Evolutionary conservation across 305 asterid genomes (phyloP).

Genomic region (Rubia tinctorum): DNA sequence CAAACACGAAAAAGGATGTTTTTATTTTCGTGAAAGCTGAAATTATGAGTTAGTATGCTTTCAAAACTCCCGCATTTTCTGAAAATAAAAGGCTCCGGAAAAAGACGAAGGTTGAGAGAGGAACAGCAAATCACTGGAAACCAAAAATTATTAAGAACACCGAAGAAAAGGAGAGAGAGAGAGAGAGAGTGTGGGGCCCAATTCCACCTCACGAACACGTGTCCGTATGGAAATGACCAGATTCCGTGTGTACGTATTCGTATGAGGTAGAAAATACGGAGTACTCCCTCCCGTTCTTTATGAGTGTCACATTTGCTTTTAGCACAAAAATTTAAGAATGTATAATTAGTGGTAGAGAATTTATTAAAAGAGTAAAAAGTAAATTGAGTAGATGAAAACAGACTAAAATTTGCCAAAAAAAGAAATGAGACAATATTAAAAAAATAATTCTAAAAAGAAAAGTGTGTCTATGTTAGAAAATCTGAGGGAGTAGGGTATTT

Average conservation of each 20-base stretch:
- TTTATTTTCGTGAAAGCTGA: neutral
- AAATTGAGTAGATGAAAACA: no score
- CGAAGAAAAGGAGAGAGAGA: slow-evolving; percentile 16
- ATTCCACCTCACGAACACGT: slow-evolving; percentile 53
- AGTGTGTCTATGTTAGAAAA: no score
- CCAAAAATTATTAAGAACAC: neutral
- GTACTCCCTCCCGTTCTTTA: no score
- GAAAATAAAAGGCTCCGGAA: neutral
- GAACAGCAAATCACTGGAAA: slow-evolving; percentile 4
- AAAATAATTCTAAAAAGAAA: no score
- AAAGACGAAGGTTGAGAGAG: slow-evolving; percentile 1
- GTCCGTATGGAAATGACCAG: slow-evolving; percentile 18
- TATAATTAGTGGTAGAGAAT: no score
- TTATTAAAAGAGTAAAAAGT: no score
- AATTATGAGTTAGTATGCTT: neutral
- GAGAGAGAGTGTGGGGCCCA: slow-evolving; percentile 20
- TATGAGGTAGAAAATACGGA: neutral
- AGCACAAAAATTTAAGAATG: no score
- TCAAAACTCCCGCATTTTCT: slow-evolving; percentile 29
- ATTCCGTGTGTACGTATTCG: slow-evolving; percentile 10
- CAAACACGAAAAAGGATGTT: neutral
- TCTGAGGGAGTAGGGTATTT: no score
- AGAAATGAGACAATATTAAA: no score
- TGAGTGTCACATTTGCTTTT: no score
- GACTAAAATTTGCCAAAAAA: no score